phyloP scores from a whole-genome alignment of 2,329 filamentous ascomycete species.

The Cadophora sp. region DNA sequence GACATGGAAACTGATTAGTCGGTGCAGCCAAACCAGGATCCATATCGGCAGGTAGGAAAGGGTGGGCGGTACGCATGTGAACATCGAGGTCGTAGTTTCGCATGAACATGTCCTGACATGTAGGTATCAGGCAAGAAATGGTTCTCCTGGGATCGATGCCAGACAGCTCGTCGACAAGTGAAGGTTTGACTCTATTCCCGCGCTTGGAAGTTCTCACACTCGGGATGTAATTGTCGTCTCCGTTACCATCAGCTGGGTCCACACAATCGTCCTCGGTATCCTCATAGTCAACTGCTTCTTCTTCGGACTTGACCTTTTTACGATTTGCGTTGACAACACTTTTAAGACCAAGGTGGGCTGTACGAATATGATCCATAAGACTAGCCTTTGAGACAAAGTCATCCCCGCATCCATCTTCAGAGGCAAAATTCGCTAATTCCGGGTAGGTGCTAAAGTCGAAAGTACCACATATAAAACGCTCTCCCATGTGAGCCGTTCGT shows the following conservation, averaged over 20 bases:
- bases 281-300: conserved; percentile 26
- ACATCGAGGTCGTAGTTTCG: conserved; percentile 62
- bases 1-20: neutral
- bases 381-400: conserved; percentile 78
- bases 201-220: conserved; percentile 22
- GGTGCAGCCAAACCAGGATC: neutral
- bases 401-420: conserved; percentile 73
- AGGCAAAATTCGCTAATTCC: conserved; percentile 69
- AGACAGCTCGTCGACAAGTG: conserved; percentile 56
- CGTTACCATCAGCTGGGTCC: neutral
- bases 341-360: conserved; percentile 74
- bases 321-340: conserved; percentile 47
- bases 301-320: conserved; percentile 44
- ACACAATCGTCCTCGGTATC: conserved; percentile 24
- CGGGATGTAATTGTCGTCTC: conserved; percentile 10
- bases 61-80: conserved; percentile 57
- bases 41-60: neutral
- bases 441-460: conserved; percentile 64
- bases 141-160: conserved; percentile 54
- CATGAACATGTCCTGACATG: conserved; percentile 61
- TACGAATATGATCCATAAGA: conserved; percentile 84
- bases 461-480: conserved; percentile 80
- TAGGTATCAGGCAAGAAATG: conserved; percentile 57
- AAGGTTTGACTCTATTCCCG: conserved; percentile 25
- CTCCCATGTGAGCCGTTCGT: conserved; percentile 76